Evolutionary conservation across 192 early-diverging fungal genomes (phyloP).

Genomic region (Tieghemiomyces parasiticus): DNA sequence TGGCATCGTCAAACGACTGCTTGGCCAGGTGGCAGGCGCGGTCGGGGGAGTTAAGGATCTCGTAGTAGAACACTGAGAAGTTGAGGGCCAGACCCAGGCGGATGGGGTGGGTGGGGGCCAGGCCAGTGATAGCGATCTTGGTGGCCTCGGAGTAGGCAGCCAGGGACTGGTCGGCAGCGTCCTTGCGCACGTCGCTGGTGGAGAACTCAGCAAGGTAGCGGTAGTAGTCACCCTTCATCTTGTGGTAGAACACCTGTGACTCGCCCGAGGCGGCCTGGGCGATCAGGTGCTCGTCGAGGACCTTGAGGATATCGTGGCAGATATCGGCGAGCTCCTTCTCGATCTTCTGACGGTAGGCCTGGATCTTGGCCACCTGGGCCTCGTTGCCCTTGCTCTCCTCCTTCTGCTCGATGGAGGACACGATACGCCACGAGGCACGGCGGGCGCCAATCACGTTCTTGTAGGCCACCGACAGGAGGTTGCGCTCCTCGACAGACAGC

Average conservation of each 20-base stretch:
- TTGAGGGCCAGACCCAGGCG: slow-evolving; percentile 93
- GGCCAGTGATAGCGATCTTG: slow-evolving; percentile 64
- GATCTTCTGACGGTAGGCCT: slow-evolving; percentile 82
- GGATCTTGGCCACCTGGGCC: slow-evolving; percentile 70
- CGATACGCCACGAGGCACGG: slow-evolving; percentile 93
- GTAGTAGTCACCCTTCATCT: slow-evolving; percentile 99
- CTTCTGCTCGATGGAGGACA: slow-evolving; percentile 94
- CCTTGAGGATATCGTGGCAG: slow-evolving; percentile 86
- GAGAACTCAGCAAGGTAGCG: slow-evolving; percentile 99
- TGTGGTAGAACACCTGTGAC: slow-evolving; percentile 99
- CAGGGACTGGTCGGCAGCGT: slow-evolving; percentile 73
- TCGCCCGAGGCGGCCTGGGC: slow-evolving; percentile 78
- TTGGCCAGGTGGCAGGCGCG: slow-evolving; percentile 83
- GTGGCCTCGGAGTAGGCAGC: slow-evolving; percentile 94
- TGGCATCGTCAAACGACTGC: slow-evolving; percentile 92
- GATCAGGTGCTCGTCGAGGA: slow-evolving; percentile 79
- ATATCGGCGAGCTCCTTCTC: slow-evolving; percentile 89
- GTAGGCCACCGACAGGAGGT: slow-evolving; percentile 93
- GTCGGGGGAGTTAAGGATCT: slow-evolving; percentile 91
- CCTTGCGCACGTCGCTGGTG: slow-evolving; percentile 68
- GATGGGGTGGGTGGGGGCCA: slow-evolving; percentile 89
- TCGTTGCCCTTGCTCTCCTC: slow-evolving; percentile 79
- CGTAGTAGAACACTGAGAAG: slow-evolving; percentile 98
- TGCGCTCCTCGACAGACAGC: slow-evolving; percentile 93
- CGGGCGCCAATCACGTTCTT: slow-evolving; percentile 98